phyloP scores from a whole-genome alignment of 1,284 basidiomycete species.

The Trametes hirsuta region DNA sequence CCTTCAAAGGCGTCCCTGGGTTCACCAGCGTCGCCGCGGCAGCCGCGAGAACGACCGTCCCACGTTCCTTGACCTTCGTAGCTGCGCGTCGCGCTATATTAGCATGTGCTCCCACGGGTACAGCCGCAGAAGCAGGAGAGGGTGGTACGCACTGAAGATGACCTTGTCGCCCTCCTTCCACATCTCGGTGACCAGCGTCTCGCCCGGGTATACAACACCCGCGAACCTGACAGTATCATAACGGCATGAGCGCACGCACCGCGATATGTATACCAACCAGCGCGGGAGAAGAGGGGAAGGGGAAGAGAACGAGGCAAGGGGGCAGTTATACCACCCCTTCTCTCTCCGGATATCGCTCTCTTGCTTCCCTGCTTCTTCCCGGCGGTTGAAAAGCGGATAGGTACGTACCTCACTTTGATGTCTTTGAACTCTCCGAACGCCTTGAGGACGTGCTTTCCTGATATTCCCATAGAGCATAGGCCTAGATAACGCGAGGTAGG shows the following conservation, averaged over 20 bases:
- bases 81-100: slow-evolving; percentile 41
- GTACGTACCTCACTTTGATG: slow-evolving; percentile 89
- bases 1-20: slow-evolving; percentile 42
- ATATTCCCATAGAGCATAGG: slow-evolving; percentile 92
- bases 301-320: background rate
- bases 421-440: slow-evolving; percentile 87
- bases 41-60: slow-evolving; percentile 65
- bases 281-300: background rate
- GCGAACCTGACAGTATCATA: slow-evolving; percentile 59
- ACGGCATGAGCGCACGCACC: background rate
- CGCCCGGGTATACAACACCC: slow-evolving; percentile 93
- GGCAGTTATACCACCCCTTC: background rate
- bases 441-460: slow-evolving; percentile 93
- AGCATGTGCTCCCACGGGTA: slow-evolving; percentile 9
- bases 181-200: slow-evolving; percentile 94
- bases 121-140: slow-evolving; percentile 7
- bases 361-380: background rate
- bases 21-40: slow-evolving; percentile 75
- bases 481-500: slow-evolving; percentile 43
- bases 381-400: too few species aligned
- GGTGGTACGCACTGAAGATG: slow-evolving; percentile 76
- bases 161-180: slow-evolving; percentile 96
- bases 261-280: background rate
- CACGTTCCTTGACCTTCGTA: slow-evolving; percentile 82
- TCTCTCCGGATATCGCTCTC: background rate